Base-by-base conservation (phyloP, 2,329 filamentous ascomycete genomes). In the Aureobasidium namibiae region DNA sequence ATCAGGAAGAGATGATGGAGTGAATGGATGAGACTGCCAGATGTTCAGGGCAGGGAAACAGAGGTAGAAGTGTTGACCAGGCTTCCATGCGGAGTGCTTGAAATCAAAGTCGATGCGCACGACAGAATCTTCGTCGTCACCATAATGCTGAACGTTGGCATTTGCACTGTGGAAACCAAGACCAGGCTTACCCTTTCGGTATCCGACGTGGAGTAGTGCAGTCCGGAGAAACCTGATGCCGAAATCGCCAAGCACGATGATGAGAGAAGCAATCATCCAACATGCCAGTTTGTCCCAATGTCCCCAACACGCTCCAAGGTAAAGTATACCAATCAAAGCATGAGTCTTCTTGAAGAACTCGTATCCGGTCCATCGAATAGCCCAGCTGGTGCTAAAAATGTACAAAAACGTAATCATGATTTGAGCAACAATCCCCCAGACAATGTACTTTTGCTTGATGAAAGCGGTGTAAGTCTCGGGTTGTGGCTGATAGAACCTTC, bases 281-380 rank as follows among this genome's bases (percentile, higher is more conserved):
- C 84, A 88, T 48, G 80, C 77, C 4, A 91, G 75, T 53, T 84
- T 75, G 53, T 77, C 70, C 88, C 88, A 92, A 68, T 92, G 88
- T 1, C 80, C 87, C 81, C 86, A 90, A 70, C 86, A 87, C 3
- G 86, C 87, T 4, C 86, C 88, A 13, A 91, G 81, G 70, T 89
- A 92, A 4, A 90, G 70, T 74, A 87, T 83, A 11, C 87, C 88
- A 2, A 90, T 75, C 13, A 90, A 75, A 65, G 89, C 89, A 68
- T 91, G 88, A 0, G 81, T 74, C 68, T 89, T 90, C 62, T 87
- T 80, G 76, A 91, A 91, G 72, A 87, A 84, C 66, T 91, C 88
- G 70, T 92, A 90, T 2, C 88, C 88, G 0, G 86, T 89, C 49
- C 80, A 71, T 9, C 80, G 78, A 60, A 90, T 87, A 0, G 78